Evolutionary conservation across 768 basidiomycete genomes (phyloP), one percentile per base, ranked within the genome.

Genomic region (Sporobolomyces phaffii): DNA sequence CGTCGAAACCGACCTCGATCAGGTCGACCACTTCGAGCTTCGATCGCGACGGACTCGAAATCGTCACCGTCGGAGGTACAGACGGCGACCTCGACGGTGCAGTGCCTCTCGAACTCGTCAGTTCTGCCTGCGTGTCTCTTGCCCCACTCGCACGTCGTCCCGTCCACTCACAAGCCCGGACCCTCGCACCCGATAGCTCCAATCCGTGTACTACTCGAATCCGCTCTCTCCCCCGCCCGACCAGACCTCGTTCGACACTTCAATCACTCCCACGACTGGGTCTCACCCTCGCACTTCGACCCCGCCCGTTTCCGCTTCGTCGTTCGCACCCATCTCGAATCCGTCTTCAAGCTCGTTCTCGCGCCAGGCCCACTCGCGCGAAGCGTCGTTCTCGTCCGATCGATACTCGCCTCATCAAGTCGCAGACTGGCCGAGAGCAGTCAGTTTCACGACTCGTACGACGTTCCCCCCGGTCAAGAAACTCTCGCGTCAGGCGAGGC

Each of bases 381-480:
- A 87, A 77, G 86, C 89, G 76, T 88, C 90, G 62, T 87, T 90
- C 77, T 88, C 91, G 28, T 90, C 91, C 74, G 94, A 83, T 79
- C 84, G 90, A 76, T 87, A 88, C 43, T 83, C 50, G 7, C 58
- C 56, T 15, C 62, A 51, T 22, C 34, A 44, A 31, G 63, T 68
- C 26, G 10, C 43, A 1, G 51, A 62, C 45, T 68, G 68, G 69
- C 65, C 69, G 1, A 4, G 48, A 1, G 43, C 53, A 17, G 71
- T 84, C 88, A 41, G 77, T 89, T 92, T 47, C 97, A 93, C 79
- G 89, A 90, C 51, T 91, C 91, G 29, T 62, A 86, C 88, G 60
- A 87, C 89, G 48, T 99, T 92, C 78, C 90, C 92, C 14, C 91
- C 94, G 5, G 93, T 99, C 66, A 90, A 85, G 74, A 85, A 92